These are phyloP conservation scores for Colletotrichum orbiculare DNA, from an alignment of 2,329 filamentous ascomycete species.

Conservation along the genomic window DNA sequence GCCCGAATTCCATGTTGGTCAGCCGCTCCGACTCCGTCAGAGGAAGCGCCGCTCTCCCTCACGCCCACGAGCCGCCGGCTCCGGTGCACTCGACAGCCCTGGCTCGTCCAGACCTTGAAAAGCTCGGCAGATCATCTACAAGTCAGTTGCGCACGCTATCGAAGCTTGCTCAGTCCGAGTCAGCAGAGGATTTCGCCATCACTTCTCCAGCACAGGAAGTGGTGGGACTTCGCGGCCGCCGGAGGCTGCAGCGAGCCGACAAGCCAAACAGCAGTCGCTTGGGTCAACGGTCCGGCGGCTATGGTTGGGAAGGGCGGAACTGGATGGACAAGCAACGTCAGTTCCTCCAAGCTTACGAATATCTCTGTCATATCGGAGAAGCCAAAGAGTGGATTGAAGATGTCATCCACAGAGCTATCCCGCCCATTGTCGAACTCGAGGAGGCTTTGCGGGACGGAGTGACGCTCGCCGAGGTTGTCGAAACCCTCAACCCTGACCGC, in stretches of 20 bases:
- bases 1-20: constrained; percentile 72
- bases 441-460: constrained; percentile 93
- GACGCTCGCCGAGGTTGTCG: constrained; percentile 92
- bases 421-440: constrained; percentile 92
- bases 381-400: constrained; percentile 99
- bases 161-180: constrained; percentile 79
- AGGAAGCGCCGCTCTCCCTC: constrained; percentile 46
- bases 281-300: constrained; percentile 60
- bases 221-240: constrained; percentile 84
- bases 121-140: constrained; percentile 88
- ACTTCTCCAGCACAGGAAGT: constrained; percentile 85
- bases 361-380: constrained; percentile 98
- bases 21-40: constrained; percentile 66
- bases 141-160: constrained; percentile 90
- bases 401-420: constrained; percentile 84
- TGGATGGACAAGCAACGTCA: constrained; percentile 99
- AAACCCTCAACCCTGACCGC: constrained; percentile 83
- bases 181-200: constrained; percentile 84
- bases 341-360: constrained; percentile 96
- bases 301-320: constrained; percentile 83
- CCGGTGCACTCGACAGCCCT: constrained; percentile 59
- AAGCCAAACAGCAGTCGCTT: constrained; percentile 60
- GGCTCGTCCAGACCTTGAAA: constrained; percentile 79
- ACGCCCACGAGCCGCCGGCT: constrained; percentile 46
- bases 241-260: constrained; percentile 80